Evolutionary conservation across 331 rosid genomes (phyloP).

Genomic region (Pyracantha coccinea): DNA sequence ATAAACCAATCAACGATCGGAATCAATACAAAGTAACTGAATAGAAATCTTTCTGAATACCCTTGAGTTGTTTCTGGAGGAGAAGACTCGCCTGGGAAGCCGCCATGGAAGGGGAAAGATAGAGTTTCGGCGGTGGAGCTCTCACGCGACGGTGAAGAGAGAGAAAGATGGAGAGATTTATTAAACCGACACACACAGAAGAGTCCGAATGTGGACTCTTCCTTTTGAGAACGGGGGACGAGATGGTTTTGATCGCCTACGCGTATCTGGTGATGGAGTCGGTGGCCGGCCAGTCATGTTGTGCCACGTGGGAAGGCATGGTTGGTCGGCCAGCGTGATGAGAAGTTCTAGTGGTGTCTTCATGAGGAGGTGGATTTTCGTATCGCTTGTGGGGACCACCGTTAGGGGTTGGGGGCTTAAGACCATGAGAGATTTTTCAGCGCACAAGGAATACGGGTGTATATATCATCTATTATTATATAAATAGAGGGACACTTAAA

Average conservation of each 20-base stretch:
- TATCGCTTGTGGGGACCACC: neutral
- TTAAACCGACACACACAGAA: conserved; percentile 10
- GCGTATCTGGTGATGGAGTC: neutral
- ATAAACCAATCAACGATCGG: neutral
- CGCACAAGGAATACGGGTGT: too few relatives aligned
- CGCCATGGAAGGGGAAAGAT: conserved; percentile 17
- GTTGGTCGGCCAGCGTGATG: neutral
- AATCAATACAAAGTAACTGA: neutral
- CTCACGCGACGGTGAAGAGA: conserved; percentile 15
- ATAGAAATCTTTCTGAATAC: conserved; percentile 13
- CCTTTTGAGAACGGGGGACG: neutral
- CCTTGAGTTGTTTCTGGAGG: conserved; percentile 85
- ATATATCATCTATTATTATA: too few relatives aligned
- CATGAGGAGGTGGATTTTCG: neutral
- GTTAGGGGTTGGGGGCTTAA: neutral
- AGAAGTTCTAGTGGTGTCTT: neutral
- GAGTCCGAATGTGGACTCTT: conserved; percentile 8
- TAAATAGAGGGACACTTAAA: rapidly evolving
- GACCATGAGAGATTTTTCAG: rapidly evolving
- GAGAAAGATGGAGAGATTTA: neutral
- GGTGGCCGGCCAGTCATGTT: neutral
- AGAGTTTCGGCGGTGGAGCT: conserved; percentile 10
- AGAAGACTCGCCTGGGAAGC: conserved; percentile 81
- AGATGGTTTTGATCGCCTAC: neutral
- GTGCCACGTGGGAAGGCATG: neutral